Evolutionary conservation across 1,284 basidiomycete species (phyloP).

Genomic region (Ustilago xerochloae): DNA sequence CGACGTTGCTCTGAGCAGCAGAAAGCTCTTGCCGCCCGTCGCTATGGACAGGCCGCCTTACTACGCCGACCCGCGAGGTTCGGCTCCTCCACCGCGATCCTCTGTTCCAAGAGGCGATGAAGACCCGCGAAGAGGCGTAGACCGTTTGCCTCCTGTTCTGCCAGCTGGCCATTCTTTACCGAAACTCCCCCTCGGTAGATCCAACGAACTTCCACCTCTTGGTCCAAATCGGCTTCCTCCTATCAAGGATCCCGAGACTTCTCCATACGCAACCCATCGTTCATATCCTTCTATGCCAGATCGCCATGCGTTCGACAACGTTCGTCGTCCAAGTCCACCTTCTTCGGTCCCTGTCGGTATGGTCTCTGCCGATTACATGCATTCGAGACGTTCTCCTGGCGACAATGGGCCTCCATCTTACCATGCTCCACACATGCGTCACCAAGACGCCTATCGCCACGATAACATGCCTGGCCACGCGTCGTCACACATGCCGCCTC

Average conservation of each 20-base stretch:
- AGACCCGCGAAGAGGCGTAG: constrained; percentile 12
- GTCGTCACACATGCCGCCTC: constrained; percentile 23
- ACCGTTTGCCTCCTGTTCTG: constrained; percentile 26
- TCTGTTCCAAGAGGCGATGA: constrained; percentile 6
- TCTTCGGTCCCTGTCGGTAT: constrained; percentile 29
- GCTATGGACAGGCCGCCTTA: constrained; percentile 42
- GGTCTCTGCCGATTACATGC: constrained; percentile 34
- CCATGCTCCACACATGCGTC: constrained; percentile 13
- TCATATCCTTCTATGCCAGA: constrained; percentile 23
- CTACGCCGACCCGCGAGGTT: constrained; percentile 19
- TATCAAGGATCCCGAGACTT: constrained; percentile 15
- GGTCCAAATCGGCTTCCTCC: constrained; percentile 22
- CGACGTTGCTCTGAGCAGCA: constrained; percentile 43
- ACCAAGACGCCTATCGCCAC: constrained; percentile 17
- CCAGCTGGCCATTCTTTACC: constrained; percentile 21
- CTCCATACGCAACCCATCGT: constrained; percentile 14
- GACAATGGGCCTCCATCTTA: constrained; percentile 5
- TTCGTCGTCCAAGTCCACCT: constrained; percentile 20
- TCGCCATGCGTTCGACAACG: constrained; percentile 4
- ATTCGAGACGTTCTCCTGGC: constrained; percentile 24
- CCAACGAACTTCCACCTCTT: constrained; percentile 12
- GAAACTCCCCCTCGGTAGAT: constrained; percentile 5
- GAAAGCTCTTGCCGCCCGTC: constrained; percentile 25
- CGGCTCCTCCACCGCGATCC: constrained; percentile 10
- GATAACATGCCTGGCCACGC: constrained; percentile 11